A percentile compares a stretch with the other conserved stretches of the same genome.
phyloP scores from a whole-genome alignment of 2,329 filamentous ascomycete genomes.

The Talaromyces pinophilus region DNA sequence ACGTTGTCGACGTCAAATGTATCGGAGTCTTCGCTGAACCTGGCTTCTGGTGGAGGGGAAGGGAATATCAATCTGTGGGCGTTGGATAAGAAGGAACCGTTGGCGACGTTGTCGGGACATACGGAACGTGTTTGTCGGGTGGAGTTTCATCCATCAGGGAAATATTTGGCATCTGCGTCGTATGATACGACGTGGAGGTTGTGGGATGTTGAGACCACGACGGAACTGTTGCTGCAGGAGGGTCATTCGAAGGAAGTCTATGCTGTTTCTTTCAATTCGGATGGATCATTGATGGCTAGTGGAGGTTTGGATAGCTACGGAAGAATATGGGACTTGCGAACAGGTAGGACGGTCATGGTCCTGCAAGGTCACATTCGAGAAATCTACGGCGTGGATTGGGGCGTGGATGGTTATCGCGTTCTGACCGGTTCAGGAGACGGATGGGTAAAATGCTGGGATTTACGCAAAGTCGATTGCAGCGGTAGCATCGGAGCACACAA shows the following conservation, averaged over 20 bases:
- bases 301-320: constrained; percentile 95
- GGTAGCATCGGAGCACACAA: constrained; percentile 88
- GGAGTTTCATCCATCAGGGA: constrained; percentile 90
- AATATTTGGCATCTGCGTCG: constrained; percentile 86
- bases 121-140: constrained; percentile 84
- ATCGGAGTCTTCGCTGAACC: constrained; percentile 72
- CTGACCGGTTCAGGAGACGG: constrained; percentile 91
- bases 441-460: constrained; percentile 97
- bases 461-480: constrained; percentile 80
- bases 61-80: constrained; percentile 89
- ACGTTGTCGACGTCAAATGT: constrained; percentile 71
- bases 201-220: constrained; percentile 87
- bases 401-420: constrained; percentile 84
- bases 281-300: constrained; percentile 86
- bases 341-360: constrained; percentile 92
- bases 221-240: constrained; percentile 84
- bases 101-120: constrained; percentile 81
- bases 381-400: constrained; percentile 92
- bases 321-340: constrained; percentile 90
- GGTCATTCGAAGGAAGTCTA: constrained; percentile 95
- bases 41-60: constrained; percentile 88
- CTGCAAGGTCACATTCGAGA: constrained; percentile 91
- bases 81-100: constrained; percentile 77
- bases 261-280: constrained; percentile 81
- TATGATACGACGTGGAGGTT: constrained; percentile 96